Evolutionary conservation across 2,329 filamentous ascomycete genomes (phyloP), one percentile per base, ranked within the genome.

Genomic region (Exophiala aquamarina): DNA sequence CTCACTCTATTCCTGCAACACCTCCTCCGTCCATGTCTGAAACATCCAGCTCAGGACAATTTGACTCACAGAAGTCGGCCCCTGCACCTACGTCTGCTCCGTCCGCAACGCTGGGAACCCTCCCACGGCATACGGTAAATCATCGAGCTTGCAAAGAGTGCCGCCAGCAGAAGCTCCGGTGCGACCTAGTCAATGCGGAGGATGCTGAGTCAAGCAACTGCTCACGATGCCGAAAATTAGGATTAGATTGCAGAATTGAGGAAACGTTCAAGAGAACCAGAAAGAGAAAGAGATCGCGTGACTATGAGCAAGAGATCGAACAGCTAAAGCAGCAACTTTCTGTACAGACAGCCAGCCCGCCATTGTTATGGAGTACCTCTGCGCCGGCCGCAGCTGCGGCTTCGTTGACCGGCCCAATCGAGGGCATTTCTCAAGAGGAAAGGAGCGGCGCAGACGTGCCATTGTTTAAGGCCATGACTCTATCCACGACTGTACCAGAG

Each of bases 261-360:
- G 44, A 53, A 9, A 50, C 19, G 8, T 59, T 56, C 48, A 46
- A 50, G 46, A 51, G 56, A 35, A 47, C 43, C 17, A 43, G 46
- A 33, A 59, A 57, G 28, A 44, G 55, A 21, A 50, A 49, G 55
- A 50, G 28, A 10, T 36, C 41, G n/a, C 5, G 5, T 6, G 36
- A 40, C 15, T 41, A 28, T 29, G 34, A 41, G 21, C 21, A 44
- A 38, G 41, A 36, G 19, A 31, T 40, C 8, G 14, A 29, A 15
- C 7, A 34, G 8, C 20, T 37, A 14, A 39, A 44, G 20, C 29
- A 35, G 19, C 26, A 21, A n/a, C 29, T 40, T 31, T 31, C 9
- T n/a, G 28, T 31, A 9, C n/a, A 9, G 9, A 31, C 28, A 9
- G 9, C 28, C 28, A 31, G n/a, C 28, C 9, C 28, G 28, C 28